A percentile compares a stretch with the other conserved stretches of the same genome.
phyloP scores from a whole-genome alignment of 306 rosid genomes.

The Fragaria iinumae region DNA sequence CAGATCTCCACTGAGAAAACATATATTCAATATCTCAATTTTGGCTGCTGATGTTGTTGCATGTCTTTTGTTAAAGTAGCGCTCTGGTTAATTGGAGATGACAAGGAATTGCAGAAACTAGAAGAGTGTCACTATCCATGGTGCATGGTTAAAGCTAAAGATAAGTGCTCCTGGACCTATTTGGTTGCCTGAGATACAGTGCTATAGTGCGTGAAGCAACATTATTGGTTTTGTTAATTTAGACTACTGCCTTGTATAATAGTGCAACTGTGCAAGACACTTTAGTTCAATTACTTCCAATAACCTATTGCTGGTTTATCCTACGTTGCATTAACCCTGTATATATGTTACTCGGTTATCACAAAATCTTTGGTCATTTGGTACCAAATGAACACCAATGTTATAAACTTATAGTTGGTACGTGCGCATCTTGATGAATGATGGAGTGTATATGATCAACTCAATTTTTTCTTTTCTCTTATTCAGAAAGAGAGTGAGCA shows the following conservation, averaged over 20 bases:
- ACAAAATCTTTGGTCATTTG: too few relatives aligned
- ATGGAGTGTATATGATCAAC: background rate
- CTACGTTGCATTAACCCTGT: too few relatives aligned
- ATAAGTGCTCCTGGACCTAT: background rate
- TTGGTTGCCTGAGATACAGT: background rate
- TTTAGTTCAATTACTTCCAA: background rate
- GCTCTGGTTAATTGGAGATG: constrained; percentile 22
- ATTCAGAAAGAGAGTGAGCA: background rate
- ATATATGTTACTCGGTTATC: too few relatives aligned
- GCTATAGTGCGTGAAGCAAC: background rate
- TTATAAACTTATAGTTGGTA: too few relatives aligned
- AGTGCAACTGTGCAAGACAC: background rate
- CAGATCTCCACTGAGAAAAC: constrained; percentile 1
- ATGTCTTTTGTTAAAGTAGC: background rate
- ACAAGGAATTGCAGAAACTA: constrained; percentile 21
- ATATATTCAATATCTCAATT: background rate
- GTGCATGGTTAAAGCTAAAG: background rate
- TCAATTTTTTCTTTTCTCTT: background rate
- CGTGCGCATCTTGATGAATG: background rate
- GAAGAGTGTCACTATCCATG: background rate
- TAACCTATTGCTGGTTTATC: too few relatives aligned
- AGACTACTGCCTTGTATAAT: background rate
- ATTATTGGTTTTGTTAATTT: background rate
- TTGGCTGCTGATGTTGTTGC: background rate
- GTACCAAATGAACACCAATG: too few relatives aligned